A percentile compares a stretch with the other conserved stretches of the same genome.
Evolutionary conservation across 257 asterid species (phyloP).

Genomic region (Datura wrightii): DNA sequence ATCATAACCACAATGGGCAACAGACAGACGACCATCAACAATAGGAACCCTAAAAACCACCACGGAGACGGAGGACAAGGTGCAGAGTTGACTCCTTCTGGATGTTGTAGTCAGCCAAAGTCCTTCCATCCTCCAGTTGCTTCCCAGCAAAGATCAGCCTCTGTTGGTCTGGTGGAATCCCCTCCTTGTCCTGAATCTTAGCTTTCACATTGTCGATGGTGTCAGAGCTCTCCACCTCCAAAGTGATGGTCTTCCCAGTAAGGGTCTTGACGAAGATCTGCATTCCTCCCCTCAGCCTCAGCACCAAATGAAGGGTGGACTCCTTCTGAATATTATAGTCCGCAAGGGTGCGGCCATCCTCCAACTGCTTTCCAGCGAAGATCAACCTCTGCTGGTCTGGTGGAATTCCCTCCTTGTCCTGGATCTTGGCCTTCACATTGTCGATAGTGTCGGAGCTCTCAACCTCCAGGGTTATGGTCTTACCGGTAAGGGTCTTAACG

Average conservation of each 20-base stretch:
- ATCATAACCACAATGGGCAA: neutral
- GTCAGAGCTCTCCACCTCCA: conserved; percentile 65
- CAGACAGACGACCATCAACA: neutral
- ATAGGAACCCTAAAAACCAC: conserved; percentile 54
- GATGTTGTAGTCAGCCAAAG: conserved; percentile 61
- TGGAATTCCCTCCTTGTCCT: conserved; percentile 82
- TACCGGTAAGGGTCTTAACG: conserved; percentile 70
- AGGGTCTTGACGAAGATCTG: conserved; percentile 63
- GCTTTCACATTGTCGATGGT: conserved; percentile 63
- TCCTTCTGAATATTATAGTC: conserved; percentile 77
- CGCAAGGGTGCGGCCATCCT: conserved; percentile 69
- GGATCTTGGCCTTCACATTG: conserved; percentile 73
- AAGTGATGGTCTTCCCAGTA: conserved; percentile 56
- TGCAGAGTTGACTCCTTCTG: conserved; percentile 82
- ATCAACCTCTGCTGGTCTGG: conserved; percentile 87
- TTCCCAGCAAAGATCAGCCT: conserved; percentile 65
- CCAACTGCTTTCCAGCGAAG: conserved; percentile 73
- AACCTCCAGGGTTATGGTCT: conserved; percentile 74
- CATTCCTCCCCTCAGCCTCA: conserved; percentile 63
- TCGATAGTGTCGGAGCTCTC: conserved; percentile 78
- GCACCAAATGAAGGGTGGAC: conserved; percentile 59
- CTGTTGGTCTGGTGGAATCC: conserved; percentile 67
- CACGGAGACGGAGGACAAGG: conserved; percentile 91
- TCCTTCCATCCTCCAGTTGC: conserved; percentile 63
- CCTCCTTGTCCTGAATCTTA: conserved; percentile 65